Base-by-base conservation (phyloP, 2,329 filamentous ascomycete species). In the Paracorniculantispora psalliotae region DNA sequence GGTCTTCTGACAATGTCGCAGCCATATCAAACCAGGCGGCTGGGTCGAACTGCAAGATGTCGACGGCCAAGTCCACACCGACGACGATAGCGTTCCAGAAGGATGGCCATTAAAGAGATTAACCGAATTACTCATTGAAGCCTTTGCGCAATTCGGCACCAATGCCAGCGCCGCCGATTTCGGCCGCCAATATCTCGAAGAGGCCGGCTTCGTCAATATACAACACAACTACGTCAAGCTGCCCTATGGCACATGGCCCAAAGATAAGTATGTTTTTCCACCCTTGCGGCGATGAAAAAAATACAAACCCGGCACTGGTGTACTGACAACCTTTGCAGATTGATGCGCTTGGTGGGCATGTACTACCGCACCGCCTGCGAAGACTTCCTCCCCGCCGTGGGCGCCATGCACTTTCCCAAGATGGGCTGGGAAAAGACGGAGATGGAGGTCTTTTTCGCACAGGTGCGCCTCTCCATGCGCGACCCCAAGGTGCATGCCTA, bases 1-100 rank as follows among this genome's bases (percentile, higher is more conserved):
- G 26, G 3, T 39, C 4, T 9, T 26, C 28, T 51, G 19, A 64
- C 41, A 8, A 23, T 41, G 19, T 0, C 9, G 2, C 12, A 75
- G 74, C 12, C 68, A 75, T 23, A 65, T 77, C 57, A 74, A 68
- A 30, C 77, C 79, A 0, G 77, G 77, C 12, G 77, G 71, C 0
- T 79, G 75, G 74, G 65, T 79, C 9, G 77, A 80, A 57, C 67
- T 79, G 0, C 77, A 79, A 59, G 77, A 80, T 19, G 72, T 77
- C 10, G 74, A 77, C 26, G 75, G 74, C 43, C 67, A 72, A 44
- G 67, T 74, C 7, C 72, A 73, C 57, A 69, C 67, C 39, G 74
- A 76, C 47, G 73, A 76, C 57, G 63, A 68, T 41, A 70, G 66
- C 2, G 57, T 74, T 10, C 71, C 73, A 1, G 57, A 65, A 1